phyloP scores from a whole-genome alignment of 2,329 filamentous ascomycete genomes.

The Nemania serpens region DNA sequence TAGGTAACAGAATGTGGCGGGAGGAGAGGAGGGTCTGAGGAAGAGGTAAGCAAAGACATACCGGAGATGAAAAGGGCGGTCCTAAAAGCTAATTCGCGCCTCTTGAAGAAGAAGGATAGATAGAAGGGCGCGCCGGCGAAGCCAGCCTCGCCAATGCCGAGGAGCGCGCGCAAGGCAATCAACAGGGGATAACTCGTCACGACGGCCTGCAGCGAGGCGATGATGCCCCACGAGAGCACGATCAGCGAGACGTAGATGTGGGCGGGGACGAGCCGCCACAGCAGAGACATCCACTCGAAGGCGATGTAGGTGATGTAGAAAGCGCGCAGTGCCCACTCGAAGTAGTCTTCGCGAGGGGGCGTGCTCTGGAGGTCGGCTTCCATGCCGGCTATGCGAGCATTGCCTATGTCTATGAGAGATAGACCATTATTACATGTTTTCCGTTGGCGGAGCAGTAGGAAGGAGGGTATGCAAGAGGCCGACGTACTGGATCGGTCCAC shows the following conservation, averaged over 20 bases:
- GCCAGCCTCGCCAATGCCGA: slow-evolving; percentile 68
- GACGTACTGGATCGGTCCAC: slow-evolving; percentile 79
- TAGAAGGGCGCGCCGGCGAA: slow-evolving; percentile 69
- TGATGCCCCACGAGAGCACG: slow-evolving; percentile 78
- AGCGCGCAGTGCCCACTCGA: slow-evolving; percentile 63
- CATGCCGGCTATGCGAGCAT: slow-evolving; percentile 67
- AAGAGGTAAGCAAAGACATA: slow-evolving; percentile 35
- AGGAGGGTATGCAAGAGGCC: not conserved
- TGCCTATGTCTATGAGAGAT: slow-evolving; percentile 58
- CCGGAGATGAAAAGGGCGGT: slow-evolving; percentile 86
- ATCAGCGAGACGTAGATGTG: slow-evolving; percentile 61
- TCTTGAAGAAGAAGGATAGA: slow-evolving; percentile 66
- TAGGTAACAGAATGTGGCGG: not conserved
- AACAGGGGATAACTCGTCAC: slow-evolving; percentile 67
- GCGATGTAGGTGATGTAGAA: slow-evolving; percentile 68
- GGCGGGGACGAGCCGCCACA: slow-evolving; percentile 64
- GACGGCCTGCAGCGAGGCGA: slow-evolving; percentile 74
- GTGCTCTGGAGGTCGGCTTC: slow-evolving; percentile 61
- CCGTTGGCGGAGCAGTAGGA: too few species aligned
- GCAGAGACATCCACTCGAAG: slow-evolving; percentile 68
- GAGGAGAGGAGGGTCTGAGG: not conserved
- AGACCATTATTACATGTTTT: too few species aligned
- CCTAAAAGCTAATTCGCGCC: slow-evolving; percentile 78
- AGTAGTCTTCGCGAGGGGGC: slow-evolving; percentile 53
- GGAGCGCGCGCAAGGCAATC: slow-evolving; percentile 57